Evolutionary conservation across 305 asterid genomes (phyloP), one percentile per base, ranked within the genome.

Genomic region (Andrographis paniculata): DNA sequence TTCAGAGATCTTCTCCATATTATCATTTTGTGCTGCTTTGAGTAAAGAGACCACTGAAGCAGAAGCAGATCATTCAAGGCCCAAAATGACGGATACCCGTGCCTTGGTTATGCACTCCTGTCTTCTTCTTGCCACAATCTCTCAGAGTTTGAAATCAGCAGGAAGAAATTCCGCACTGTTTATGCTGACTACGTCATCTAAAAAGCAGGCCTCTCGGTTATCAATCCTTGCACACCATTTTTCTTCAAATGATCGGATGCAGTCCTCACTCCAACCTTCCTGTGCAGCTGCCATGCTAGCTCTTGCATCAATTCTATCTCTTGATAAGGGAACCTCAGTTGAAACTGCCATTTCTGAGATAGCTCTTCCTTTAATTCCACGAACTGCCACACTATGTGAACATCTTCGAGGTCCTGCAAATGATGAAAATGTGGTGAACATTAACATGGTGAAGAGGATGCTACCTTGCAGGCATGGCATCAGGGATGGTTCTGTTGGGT

Each of bases 221-320:
- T 79, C 97, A 40, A 58, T 74, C 67, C 88, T 92, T 51, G 95
- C 95, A 27, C 84, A 75, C 65, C 87, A 82, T 74, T 79, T 81
- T 58, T 74, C 94, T 49, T 67, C 83, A 13, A 92, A 84, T 35
- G 99, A 78, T 67, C 70, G 82, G 67, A 67, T 67, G 62, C 91
- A 79, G 50, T 63, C 84, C 51, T 64, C 91, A 39, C 67, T 79
- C 53, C 87, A 80, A 48, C 92, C 94, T 64, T 78, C 82, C 58
- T 76, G 82, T 76, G 80, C 93, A 46, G 84, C 95, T 49, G 86
- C 95, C 37, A 87, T 87, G 97, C 79, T 92, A 44, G 99, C 99
- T 67, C 77, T 92, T 60, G 82, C 97, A 61, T 82, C 99, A 57
- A 84, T 92, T 56, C 58, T 87, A 59, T 70, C 87, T 48, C 99